These are phyloP conservation scores for Mycena epipterygia DNA, from an alignment of 768 basidiomycete genomes.

Conservation along the genomic window DNA sequence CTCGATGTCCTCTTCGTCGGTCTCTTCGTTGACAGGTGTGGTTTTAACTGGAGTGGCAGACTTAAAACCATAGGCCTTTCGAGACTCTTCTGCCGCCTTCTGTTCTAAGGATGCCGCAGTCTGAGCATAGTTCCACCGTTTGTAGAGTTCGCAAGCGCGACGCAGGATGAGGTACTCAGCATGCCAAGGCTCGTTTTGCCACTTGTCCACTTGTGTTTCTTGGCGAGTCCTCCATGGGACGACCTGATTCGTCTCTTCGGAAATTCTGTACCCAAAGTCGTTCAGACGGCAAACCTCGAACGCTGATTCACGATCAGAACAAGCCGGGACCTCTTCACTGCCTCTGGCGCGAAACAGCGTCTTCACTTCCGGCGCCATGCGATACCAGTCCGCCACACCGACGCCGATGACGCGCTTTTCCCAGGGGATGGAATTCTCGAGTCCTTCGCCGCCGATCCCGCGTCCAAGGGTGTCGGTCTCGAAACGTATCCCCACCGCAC, in stretches of 20 bases:
- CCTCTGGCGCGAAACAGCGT: neutral
- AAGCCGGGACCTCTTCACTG: neutral
- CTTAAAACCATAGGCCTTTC: too few species aligned
- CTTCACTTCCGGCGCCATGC: constrained; percentile 10
- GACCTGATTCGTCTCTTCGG: neutral
- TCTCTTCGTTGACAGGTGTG: too few species aligned
- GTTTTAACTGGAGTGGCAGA: too few species aligned
- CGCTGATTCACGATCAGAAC: neutral
- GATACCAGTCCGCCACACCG: constrained; percentile 41
- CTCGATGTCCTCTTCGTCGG: too few species aligned
- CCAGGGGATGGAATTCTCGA: constrained; percentile 46
- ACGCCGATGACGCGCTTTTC: constrained; percentile 50
- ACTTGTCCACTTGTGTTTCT: neutral
- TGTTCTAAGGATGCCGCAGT: too few species aligned
- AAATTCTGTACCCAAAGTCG: constrained; percentile 10
- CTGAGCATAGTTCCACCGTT: too few species aligned
- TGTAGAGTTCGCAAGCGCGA: too few species aligned
- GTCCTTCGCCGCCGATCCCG: constrained; percentile 53
- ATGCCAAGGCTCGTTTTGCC: too few species aligned
- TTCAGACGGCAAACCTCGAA: constrained; percentile 15
- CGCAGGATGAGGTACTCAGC: too few species aligned
- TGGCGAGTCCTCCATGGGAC: constrained; percentile 1
- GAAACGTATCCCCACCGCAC: constrained; percentile 54
- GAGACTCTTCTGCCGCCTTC: too few species aligned
- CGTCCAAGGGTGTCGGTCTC: constrained; percentile 45